A percentile compares a stretch with the other conserved stretches of the same genome.
These are phyloP conservation scores for Lentinula sp. DNA, from an alignment of 768 basidiomycete species.

Conservation along the genomic window DNA sequence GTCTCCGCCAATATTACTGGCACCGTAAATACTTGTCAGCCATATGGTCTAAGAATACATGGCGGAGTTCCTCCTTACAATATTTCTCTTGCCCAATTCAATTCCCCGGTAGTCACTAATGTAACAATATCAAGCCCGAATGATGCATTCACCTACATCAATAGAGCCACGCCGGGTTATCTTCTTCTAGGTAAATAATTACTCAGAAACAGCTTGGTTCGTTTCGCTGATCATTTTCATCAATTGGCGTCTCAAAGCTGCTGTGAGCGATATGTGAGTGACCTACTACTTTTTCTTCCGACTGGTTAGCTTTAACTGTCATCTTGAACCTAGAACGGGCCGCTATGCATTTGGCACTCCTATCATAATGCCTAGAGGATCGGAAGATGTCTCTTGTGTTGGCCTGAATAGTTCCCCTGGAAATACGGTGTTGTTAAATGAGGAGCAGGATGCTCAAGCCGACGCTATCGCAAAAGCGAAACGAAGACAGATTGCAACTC, in stretches of 20 bases:
- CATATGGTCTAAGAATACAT: conserved; percentile 32
- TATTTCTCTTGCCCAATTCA: conserved; percentile 26
- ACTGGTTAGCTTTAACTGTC: background rate
- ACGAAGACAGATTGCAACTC: conserved; percentile 16
- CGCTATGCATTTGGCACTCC: conserved; percentile 27
- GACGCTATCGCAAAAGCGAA: conserved; percentile 7
- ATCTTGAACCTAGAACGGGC: conserved; percentile 25
- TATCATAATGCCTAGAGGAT: conserved; percentile 16
- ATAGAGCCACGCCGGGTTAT: conserved; percentile 26
- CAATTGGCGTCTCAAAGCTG: conserved; percentile 19
- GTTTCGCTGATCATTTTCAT: background rate
- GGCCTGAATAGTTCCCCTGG: conserved; percentile 23
- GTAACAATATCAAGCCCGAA: conserved; percentile 26
- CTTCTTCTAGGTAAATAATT: conserved; percentile 30
- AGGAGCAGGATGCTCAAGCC: conserved; percentile 8
- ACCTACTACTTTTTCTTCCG: background rate
- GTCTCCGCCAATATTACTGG: conserved; percentile 29
- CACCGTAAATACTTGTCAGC: conserved; percentile 29
- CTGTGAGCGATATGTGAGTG: conserved; percentile 37
- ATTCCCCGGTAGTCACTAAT: conserved; percentile 29
- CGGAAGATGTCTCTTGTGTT: conserved; percentile 23
- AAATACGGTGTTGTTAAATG: conserved; percentile 15
- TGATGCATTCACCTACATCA: conserved; percentile 29
- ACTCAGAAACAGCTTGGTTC: background rate
- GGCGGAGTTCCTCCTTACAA: conserved; percentile 37